Base-by-base conservation (phyloP, 2,329 filamentous ascomycete genomes). In the Fusarium sp. region DNA sequence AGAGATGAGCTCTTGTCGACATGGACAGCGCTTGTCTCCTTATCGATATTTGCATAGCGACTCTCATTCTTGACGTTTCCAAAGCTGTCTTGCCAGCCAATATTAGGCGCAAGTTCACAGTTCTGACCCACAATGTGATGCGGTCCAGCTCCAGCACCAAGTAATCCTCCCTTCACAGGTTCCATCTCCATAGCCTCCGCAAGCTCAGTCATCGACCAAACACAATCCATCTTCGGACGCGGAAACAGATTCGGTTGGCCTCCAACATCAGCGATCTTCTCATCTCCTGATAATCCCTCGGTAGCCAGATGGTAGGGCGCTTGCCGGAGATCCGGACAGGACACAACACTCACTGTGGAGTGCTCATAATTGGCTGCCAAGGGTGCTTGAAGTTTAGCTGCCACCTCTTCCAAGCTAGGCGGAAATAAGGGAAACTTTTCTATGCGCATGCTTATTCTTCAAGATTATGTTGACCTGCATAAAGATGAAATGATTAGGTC, bases 1-100 rank as follows among this genome's bases (percentile, higher is more conserved):
- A 78, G 74, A 6, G 70, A 79, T 1, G 73, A 22, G 18, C 74
- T 73, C 20, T 67, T 68, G n/a, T 77, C 65, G 22, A 79, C 77
- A 10, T 67, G 55, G 15, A 71, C 57, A 5, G 50, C 61, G n/a
- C 74, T 75, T 4, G 55, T 62, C n/a, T 75, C 62, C 4, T 55
- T 41, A 6, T 74, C 59, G 33, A 80, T 70, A 55, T 78, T 76
- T 4, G 76, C 76, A 31, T 78, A 77, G 20, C 49, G 49, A 39
- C 33, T 39, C 35, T 53, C 35, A 17, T 53, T 53, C 22, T n/a
- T 29, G 18, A 29, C 14, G 3, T 17, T 17, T 1, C 27, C 35
- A 1, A 53, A 53, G 7, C 35, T 9, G 2, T 1, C 7, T 17
- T 39, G 18, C 49, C 49, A 53, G 0, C 49, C 22, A 27, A 53